Conservation (phyloP, 257 asterid species). For the Pogostemon cablin region DNA sequence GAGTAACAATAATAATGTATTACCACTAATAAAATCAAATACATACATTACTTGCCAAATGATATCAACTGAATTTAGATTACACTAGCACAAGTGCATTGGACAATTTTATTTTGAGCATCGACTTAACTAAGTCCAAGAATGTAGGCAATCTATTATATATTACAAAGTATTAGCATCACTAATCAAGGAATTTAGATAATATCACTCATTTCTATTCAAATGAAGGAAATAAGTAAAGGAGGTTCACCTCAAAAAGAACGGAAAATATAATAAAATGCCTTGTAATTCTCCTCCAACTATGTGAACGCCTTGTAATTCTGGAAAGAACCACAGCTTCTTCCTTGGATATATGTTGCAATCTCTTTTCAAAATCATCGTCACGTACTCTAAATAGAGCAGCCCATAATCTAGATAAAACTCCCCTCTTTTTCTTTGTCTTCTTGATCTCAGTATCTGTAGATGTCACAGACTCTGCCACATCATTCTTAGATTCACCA, state of each 20-base stretch:
- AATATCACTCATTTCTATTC: not conserved
- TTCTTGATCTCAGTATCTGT: conserved; percentile 53
- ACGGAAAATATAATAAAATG: conserved; percentile 66
- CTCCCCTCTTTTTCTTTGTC: conserved; percentile 67
- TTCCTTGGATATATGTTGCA: conserved; percentile 88
- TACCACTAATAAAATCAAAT: no score
- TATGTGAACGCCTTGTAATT: conserved; percentile 64
- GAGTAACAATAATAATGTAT: no score
- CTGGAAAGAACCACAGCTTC: conserved; percentile 75
- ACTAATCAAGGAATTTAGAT: not conserved
- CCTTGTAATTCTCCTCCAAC: conserved; percentile 59
- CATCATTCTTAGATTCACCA: conserved; percentile 57
- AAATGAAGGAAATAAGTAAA: conserved; percentile 13
- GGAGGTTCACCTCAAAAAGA: conserved; percentile 66
- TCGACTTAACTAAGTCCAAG: no score
- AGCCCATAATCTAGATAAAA: conserved; percentile 71
- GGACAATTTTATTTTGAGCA: no score
- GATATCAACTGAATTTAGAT: no score
- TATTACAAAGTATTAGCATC: no score
- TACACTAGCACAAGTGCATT: no score
- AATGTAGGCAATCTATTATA: no score
- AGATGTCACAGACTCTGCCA: conserved; percentile 50
- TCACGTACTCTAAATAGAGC: conserved; percentile 58
- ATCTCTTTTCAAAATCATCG: conserved; percentile 88
- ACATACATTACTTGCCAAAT: no score